Percentiles rank a stretch among this genome's conserved stretches.
phyloP scores from a whole-genome alignment of 2,329 filamentous ascomycete species.

The Diaporthe humulicola region DNA sequence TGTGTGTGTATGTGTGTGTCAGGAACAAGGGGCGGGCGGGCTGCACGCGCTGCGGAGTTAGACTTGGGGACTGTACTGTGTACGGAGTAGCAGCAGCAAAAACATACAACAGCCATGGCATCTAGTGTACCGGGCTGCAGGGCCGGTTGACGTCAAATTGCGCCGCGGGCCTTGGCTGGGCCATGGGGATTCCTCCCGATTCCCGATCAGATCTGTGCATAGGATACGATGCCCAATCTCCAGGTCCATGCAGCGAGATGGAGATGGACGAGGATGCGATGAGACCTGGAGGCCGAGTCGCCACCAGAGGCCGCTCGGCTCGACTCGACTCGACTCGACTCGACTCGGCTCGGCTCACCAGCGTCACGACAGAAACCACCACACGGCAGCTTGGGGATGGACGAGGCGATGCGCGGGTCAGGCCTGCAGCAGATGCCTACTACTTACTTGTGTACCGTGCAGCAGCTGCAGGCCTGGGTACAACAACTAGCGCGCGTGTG shows the following conservation, averaged over 20 bases:
- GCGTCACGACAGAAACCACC: neutral
- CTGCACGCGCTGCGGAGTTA: neutral
- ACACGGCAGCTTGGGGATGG: neutral
- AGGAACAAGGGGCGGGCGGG: slow-evolving; percentile 1
- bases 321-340: neutral
- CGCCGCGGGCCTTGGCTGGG: slow-evolving; percentile 2
- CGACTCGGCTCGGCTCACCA: neutral
- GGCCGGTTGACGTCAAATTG: slow-evolving; percentile 14
- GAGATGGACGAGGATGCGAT: too few species aligned
- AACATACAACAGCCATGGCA: neutral
- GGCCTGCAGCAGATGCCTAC: too few species aligned
- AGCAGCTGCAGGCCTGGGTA: too few species aligned
- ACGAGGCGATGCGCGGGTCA: neutral
- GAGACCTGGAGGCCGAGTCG: neutral
- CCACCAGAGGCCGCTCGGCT: too few species aligned
- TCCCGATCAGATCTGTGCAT: slow-evolving; percentile 15
- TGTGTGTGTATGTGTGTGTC: slow-evolving; percentile 22
- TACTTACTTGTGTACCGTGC: too few species aligned
- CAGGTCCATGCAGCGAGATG: neutral
- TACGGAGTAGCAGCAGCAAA: too few species aligned
- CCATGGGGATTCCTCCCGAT: neutral
- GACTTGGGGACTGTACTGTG: neutral
- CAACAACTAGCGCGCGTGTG: neutral
- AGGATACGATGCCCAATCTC: slow-evolving; percentile 6
- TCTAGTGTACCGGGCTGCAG: slow-evolving; percentile 21